Evolutionary conservation across 768 basidiomycete species (phyloP), one percentile per base, ranked within the genome.

Genomic region (Mrakia hoshinonis): DNA sequence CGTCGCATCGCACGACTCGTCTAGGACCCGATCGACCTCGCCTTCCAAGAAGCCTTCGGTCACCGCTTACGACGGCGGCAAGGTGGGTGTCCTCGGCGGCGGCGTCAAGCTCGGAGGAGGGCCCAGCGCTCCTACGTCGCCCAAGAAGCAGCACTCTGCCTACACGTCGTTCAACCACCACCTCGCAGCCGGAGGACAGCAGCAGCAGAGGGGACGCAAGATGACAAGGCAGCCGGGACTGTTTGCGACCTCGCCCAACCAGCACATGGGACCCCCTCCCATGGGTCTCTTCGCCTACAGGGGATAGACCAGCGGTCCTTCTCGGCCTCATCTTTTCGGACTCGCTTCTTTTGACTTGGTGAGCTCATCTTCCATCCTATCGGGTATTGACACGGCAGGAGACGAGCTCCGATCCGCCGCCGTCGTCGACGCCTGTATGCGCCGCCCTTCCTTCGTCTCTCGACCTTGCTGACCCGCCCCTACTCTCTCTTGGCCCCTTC

Each of bases 31-130:
- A n/a, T 68, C 67, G 52, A 31, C 55, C 48, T 68, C 67, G 3
- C 67, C 67, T n/a, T 20, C 36, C 10, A 66, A 66, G 64, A 66
- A 67, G 34, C 76, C 31, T 22, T 48, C 62, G 31, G 78, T 79
- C 24, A 79, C 79, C 20, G 78, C 78, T 1, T 80, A 80, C 73
- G 80, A 80, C 67, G 78, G 78, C 26, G 80, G 79, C 18, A 80
- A 80, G 65, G 80, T 80, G 31, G 79, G 78, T 26, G 79, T 79
- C 51, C 74, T 80, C 9, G 80, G 80, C n/a, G 80, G 80, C 20
- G 80, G 80, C 24, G 80, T 80, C 68, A 79, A 79, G 69, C 75
- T 80, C 12, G 80, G 80, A 39, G 80, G 80, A 4, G 73, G 73
- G 10, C 58, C 13, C 3, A 49, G 38, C 34, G 69, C 26, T 22